Evolutionary conservation across 1,284 basidiomycete species (phyloP).

Genomic region (Boletus sp.): DNA sequence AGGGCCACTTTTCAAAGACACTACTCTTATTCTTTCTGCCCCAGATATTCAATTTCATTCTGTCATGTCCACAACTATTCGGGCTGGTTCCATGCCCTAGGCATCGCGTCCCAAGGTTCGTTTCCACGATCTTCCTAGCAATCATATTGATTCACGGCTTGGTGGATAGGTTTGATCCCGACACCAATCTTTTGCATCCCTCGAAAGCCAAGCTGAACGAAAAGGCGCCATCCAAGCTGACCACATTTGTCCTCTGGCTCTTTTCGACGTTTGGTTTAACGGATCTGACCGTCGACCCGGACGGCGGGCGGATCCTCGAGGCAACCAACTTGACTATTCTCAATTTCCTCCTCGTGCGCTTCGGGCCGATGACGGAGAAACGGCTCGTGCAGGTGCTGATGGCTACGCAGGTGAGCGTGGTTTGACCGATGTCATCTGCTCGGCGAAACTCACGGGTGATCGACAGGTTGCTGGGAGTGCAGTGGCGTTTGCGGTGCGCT

Average conservation of each 20-base stretch:
- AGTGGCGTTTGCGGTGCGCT: conserved; percentile 79
- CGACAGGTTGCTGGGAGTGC: conserved; percentile 64
- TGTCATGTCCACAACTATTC: conserved; percentile 94
- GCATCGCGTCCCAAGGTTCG: conserved; percentile 85
- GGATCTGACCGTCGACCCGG: conserved; percentile 55
- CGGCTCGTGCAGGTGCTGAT: conserved; percentile 72
- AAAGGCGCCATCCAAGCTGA: conserved; percentile 50
- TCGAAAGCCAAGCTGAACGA: conserved; percentile 60
- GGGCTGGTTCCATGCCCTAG: conserved; percentile 91
- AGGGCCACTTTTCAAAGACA: conserved; percentile 97
- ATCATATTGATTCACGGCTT: conserved; percentile 1
- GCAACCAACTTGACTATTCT: conserved; percentile 86
- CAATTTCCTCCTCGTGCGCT: conserved; percentile 73
- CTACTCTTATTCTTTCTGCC: conserved; percentile 95
- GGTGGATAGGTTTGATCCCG: conserved; percentile 59
- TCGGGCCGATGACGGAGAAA: conserved; percentile 82
- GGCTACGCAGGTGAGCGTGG: conserved; percentile 55
- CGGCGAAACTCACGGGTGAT: conserved; percentile 4
- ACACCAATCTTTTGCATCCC: conserved; percentile 71
- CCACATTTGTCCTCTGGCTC: conserved; percentile 52
- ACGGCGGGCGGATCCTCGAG: conserved; percentile 55
- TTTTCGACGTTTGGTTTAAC: conserved; percentile 64
- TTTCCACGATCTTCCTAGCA: background rate
- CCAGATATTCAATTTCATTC: conserved; percentile 95
- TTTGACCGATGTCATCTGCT: conserved; percentile 1